phyloP scores from a whole-genome alignment of 1,139 yeast genomes.

The Candida labiduridarum region DNA sequence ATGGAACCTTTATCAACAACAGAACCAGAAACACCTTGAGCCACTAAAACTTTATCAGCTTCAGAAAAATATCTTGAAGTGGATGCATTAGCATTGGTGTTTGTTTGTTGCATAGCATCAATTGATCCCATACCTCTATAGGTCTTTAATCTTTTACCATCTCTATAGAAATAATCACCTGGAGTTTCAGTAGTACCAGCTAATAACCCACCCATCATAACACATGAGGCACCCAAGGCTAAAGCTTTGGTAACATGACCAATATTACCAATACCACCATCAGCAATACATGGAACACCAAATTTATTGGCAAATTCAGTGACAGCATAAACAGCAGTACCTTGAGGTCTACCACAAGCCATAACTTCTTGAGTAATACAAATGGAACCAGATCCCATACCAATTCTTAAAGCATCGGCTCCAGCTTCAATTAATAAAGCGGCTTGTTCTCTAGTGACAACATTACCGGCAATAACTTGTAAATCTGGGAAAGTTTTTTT shows the following conservation, averaged over 20 bases:
- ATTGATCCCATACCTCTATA: slow-evolving; percentile 99
- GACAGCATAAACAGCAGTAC: slow-evolving; percentile 90
- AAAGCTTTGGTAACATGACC: slow-evolving; percentile 98
- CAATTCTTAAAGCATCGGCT: slow-evolving; percentile 97
- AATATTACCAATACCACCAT: slow-evolving; percentile 98
- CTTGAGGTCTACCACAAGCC: slow-evolving; percentile 99
- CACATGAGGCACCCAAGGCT: slow-evolving; percentile 95
- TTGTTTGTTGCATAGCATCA: slow-evolving; percentile 97
- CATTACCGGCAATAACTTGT: slow-evolving; percentile 95
- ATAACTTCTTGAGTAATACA: slow-evolving; percentile 99
- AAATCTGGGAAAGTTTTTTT: slow-evolving; percentile 77
- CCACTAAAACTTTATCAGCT: slow-evolving; percentile 91
- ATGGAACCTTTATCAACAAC: slow-evolving; percentile 97
- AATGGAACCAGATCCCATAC: slow-evolving; percentile 99
- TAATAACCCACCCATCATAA: slow-evolving; percentile 99
- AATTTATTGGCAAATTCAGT: slow-evolving; percentile 85
- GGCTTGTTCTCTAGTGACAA: slow-evolving; percentile 98
- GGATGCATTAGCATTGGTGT: slow-evolving; percentile 89
- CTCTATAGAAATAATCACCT: slow-evolving; percentile 96
- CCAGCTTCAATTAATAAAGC: slow-evolving; percentile 94
- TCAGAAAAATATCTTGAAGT: slow-evolving; percentile 98
- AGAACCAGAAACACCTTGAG: slow-evolving; percentile 98
- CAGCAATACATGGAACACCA: slow-evolving; percentile 97
- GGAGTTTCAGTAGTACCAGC: slow-evolving; percentile 99
- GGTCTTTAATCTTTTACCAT: slow-evolving; percentile 94